Conservation (phyloP, 106 monocot species). For the Allium cepa region DNA sequence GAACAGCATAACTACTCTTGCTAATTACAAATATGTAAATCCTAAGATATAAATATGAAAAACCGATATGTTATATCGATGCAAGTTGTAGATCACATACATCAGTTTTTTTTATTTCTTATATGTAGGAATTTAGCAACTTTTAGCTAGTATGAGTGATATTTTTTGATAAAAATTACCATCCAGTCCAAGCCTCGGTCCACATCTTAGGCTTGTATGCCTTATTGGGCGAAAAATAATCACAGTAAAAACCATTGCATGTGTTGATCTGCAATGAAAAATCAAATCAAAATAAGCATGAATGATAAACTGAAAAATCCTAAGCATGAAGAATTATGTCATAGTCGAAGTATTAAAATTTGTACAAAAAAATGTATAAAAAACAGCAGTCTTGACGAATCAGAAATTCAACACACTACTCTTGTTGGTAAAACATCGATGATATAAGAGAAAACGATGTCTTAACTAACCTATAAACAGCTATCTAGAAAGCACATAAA, state of each 20-base stretch:
- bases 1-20: no score
- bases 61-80: neutral
- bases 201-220: constrained; percentile 88
- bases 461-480: neutral
- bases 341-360: neutral
- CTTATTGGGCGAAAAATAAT: constrained; percentile 74
- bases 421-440: neutral
- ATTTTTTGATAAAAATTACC: constrained; percentile 27
- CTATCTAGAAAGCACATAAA: no score
- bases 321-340: neutral
- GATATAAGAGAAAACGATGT: neutral
- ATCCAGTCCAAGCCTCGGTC: constrained; percentile 95
- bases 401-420: neutral
- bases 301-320: constrained; percentile 11
- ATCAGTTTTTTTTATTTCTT: neutral
- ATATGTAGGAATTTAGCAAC: neutral
- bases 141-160: neutral
- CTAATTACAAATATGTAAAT: neutral
- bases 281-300: constrained; percentile 37
- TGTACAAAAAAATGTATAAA: neutral
- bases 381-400: neutral
- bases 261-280: constrained; percentile 62
- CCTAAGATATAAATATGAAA: neutral
- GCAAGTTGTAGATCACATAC: neutral
- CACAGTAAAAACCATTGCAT: constrained; percentile 92